phyloP scores from a whole-genome alignment of 305 asterid genomes.

The Striga hermonthica region DNA sequence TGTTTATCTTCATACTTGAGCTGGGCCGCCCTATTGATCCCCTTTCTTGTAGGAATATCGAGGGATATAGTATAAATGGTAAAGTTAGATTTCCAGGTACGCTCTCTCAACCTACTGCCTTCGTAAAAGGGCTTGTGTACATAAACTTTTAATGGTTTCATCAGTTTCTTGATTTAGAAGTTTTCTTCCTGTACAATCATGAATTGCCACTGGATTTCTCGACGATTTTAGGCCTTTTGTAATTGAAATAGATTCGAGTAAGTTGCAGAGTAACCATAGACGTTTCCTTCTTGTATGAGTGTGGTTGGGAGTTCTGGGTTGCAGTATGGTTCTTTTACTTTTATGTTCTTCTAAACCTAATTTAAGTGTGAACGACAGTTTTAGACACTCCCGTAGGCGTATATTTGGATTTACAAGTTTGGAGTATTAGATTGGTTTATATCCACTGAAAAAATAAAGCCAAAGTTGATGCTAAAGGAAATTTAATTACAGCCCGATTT shows the following conservation, averaged over 20 bases:
- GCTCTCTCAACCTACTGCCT: constrained; percentile 10
- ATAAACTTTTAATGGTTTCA: constrained; percentile 9
- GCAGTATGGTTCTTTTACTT: too few relatives aligned
- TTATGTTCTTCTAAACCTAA: too few relatives aligned
- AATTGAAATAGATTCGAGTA: not conserved
- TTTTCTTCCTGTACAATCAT: constrained; percentile 4
- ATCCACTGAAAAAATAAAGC: not conserved
- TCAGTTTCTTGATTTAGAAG: not conserved
- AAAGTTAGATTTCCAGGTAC: constrained; percentile 69
- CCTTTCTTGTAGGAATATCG: constrained; percentile 43
- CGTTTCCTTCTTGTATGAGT: not conserved
- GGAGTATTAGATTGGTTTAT: not conserved
- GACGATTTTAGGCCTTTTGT: too few relatives aligned
- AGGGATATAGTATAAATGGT: constrained; percentile 59
- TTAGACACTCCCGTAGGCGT: too few relatives aligned
- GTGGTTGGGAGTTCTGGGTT: not conserved
- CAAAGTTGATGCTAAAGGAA: constrained; percentile 4
- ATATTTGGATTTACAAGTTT: not conserved
- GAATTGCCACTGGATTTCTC: not conserved
- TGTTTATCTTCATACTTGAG: constrained; percentile 11
- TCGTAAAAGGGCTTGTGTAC: constrained; percentile 8
- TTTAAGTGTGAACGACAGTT: too few relatives aligned
- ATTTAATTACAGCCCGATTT: constrained; percentile 14
- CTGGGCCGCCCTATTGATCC: constrained; percentile 14
- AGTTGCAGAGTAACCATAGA: not conserved